Evolutionary conservation across 2,329 filamentous ascomycete genomes (phyloP).

Genomic region (Ophiostoma tasmaniense): DNA sequence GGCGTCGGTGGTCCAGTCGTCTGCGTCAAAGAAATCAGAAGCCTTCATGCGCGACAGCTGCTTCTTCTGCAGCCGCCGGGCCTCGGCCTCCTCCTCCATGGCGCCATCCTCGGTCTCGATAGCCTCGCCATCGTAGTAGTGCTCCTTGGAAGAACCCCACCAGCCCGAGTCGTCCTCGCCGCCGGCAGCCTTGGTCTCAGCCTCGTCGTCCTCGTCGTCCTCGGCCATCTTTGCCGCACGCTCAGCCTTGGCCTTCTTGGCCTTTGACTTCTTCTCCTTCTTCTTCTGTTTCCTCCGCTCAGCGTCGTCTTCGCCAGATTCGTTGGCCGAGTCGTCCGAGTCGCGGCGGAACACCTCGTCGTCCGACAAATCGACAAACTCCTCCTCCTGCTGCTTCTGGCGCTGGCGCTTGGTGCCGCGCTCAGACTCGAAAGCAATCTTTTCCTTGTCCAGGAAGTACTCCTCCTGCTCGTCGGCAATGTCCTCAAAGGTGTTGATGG

Average conservation of each 20-base stretch:
- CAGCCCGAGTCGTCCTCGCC: conserved; percentile 55
- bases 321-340: conserved; percentile 24
- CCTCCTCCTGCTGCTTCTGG: conserved; percentile 52
- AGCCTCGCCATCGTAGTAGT: conserved; percentile 85
- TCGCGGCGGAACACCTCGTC: conserved; percentile 43
- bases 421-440: conserved; percentile 75
- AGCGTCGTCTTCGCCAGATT: conserved; percentile 17
- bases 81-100: conserved; percentile 85
- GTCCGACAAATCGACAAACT: conserved; percentile 50
- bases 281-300: conserved; percentile 15
- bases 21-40: conserved; percentile 88
- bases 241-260: conserved; percentile 12
- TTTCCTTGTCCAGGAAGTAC: conserved; percentile 79
- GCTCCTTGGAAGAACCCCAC: conserved; percentile 81
- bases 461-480: conserved; percentile 92
- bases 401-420: conserved; percentile 69
- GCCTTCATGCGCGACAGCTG: conserved; percentile 82
- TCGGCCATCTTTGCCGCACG: conserved; percentile 31
- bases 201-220: conserved; percentile 41
- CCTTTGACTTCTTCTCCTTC: conserved; percentile 28
- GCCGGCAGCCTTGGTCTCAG: conserved; percentile 46
- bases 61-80: conserved; percentile 80
- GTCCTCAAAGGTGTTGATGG: conserved; percentile 61
- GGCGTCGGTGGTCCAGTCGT: conserved; percentile 60
- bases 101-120: conserved; percentile 60